These are phyloP conservation scores for Neophaeococcomyces mojaviensis DNA, from an alignment of 2,329 filamentous ascomycete genomes.

Conservation along the genomic window DNA sequence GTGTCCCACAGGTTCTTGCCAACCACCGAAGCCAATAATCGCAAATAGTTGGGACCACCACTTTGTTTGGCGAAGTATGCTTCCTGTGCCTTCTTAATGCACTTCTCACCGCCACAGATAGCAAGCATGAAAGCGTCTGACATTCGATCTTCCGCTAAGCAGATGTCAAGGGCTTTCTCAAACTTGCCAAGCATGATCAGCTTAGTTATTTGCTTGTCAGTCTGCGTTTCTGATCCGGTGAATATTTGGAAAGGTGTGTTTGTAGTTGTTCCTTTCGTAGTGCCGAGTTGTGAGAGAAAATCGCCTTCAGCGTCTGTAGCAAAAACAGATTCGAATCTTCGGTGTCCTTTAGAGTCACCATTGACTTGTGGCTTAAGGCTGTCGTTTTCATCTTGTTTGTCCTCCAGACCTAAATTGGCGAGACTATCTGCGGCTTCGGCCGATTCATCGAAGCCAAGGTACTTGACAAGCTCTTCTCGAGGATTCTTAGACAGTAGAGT, in stretches of 20 bases:
- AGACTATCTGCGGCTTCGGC: slow-evolving; percentile 40
- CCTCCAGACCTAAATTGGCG: slow-evolving; percentile 32
- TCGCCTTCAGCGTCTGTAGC: slow-evolving; percentile 65
- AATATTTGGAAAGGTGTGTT: slow-evolving; percentile 92
- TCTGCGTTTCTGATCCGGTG: slow-evolving; percentile 70
- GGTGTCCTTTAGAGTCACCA: slow-evolving; percentile 48
- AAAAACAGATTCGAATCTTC: slow-evolving; percentile 70
- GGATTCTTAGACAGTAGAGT: slow-evolving; percentile 78
- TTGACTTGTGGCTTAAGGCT: slow-evolving; percentile 40
- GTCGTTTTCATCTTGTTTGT: slow-evolving; percentile 28
- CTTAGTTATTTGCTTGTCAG: slow-evolving; percentile 80
- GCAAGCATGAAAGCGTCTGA: slow-evolving; percentile 98
- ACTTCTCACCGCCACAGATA: slow-evolving; percentile 87
- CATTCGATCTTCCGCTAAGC: slow-evolving; percentile 78
- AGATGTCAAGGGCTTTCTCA: slow-evolving; percentile 79
- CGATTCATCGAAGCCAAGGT: slow-evolving; percentile 71
- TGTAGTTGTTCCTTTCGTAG: slow-evolving; percentile 84
- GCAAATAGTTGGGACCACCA: slow-evolving; percentile 81
- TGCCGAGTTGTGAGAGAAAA: slow-evolving; percentile 76
- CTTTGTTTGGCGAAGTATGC: slow-evolving; percentile 80
- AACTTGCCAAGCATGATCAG: slow-evolving; percentile 88
- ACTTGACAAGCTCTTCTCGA: slow-evolving; percentile 77
- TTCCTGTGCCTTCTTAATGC: slow-evolving; percentile 87
- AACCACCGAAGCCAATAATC: slow-evolving; percentile 82
- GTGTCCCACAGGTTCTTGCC: slow-evolving; percentile 97